Evolutionary conservation across 73 alveolate species (phyloP).

Genomic region (Paramecium caudatum): DNA sequence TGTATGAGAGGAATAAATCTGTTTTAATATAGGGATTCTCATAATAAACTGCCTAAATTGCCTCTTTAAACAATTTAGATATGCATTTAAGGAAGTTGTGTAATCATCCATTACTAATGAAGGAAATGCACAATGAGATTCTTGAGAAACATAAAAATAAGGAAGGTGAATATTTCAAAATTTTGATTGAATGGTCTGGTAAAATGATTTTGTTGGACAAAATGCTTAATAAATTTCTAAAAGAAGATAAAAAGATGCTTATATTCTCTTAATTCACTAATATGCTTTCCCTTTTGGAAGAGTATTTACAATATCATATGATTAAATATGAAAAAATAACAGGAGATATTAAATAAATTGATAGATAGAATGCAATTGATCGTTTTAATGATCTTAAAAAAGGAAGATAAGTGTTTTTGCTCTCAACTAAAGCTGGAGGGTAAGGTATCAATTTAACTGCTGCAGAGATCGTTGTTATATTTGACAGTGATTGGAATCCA

Average conservation of each 20-base stretch:
- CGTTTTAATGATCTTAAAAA: constrained; percentile 95
- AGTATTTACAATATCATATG: constrained; percentile 84
- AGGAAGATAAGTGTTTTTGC: constrained; percentile 92
- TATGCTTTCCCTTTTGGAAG: constrained; percentile 95
- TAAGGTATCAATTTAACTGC: constrained; percentile 98
- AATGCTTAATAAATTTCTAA: constrained; percentile 85
- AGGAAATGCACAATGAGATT: constrained; percentile 91
- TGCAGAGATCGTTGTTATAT: constrained; percentile 98
- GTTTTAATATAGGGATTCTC: constrained; percentile 77
- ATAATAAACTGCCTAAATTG: constrained; percentile 82
- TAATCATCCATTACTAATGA: constrained; percentile 94
- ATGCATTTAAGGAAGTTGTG: constrained; percentile 97
- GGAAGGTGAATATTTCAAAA: constrained; percentile 79
- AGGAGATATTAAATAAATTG: constrained; percentile 95
- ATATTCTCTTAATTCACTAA: constrained; percentile 97
- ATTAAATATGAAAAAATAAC: constrained; percentile 93
- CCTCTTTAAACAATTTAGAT: constrained; percentile 88
- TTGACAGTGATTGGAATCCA: constrained; percentile 99
- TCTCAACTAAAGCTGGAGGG: constrained; percentile 99
- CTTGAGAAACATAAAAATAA: constrained; percentile 72
- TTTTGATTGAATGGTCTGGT: constrained; percentile 91
- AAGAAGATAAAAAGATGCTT: constrained; percentile 93
- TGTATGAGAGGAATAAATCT: constrained; percentile 90
- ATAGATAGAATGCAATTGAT: constrained; percentile 93
- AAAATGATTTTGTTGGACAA: constrained; percentile 92